Evolutionary conservation across 257 asterid species (phyloP), one percentile per base, ranked within the genome.

Genomic region (Fraxinus americana): DNA sequence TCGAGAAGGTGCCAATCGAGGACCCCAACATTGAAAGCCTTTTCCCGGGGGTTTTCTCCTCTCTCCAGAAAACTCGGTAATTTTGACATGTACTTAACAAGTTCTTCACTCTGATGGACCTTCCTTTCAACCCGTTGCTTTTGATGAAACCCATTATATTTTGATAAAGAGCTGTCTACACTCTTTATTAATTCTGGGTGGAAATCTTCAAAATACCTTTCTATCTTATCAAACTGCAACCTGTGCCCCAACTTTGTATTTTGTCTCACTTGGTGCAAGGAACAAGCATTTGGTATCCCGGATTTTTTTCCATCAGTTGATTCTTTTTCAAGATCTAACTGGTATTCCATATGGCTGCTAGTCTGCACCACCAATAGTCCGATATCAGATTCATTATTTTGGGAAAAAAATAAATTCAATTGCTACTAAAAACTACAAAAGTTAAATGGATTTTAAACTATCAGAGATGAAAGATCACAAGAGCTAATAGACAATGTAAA

Each of bases 11-110:
- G 72, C 97, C 96, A 92, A 63, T 92, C 94, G 32, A 92, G 92
- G 75, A 92, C 96, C 35, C 97, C 97, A 21, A 91, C 72, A 57
- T 83, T 91, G 80, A 91, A 87, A 69, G 94, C 85, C 81, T 88
- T 91, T 70, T 92, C 94, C 82, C 82, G 79, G 35, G 73, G 68
- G 34, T 81, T 78, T 78, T 77, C 88, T 68, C 91, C 97, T 65
- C 76, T 86, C 85, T 91, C 92, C 75, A 92, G 85, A 79, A 83
- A 92, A 73, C 72, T 81, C 1, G 97, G 97, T 82, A 92, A 89
- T 82, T 83, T 87, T 23, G 96, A 91, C 97, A 92, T 92, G 90
- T 88, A 87, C 84, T 87, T 88, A 12, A 92, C 92, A 50, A 92
- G 85, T 85, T 92, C 97, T 78, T 89, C 94, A 43, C 85, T 85